A percentile compares a stretch with the other conserved stretches of the same genome.
Conservation (phyloP, 1,284 basidiomycete genomes). For the Gomphus bonarii region DNA sequence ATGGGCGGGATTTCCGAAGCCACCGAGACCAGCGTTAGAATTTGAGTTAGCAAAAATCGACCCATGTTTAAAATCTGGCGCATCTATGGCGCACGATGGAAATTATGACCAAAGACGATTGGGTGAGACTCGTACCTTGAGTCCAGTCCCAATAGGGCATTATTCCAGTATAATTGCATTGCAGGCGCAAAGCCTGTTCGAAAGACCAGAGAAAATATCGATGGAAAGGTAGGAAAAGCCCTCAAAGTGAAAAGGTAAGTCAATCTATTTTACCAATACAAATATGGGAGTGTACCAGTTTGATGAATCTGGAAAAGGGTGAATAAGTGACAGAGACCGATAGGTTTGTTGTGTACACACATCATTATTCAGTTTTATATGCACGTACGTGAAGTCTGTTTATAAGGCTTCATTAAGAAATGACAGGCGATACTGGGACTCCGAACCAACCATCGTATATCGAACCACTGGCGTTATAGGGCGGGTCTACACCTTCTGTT, state of each 20-base stretch:
- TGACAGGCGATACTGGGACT: neutral
- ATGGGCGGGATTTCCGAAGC: neutral
- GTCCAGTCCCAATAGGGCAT: conserved; percentile 33
- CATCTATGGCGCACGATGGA: conserved; percentile 17
- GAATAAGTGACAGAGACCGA: neutral
- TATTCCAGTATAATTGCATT: conserved; percentile 25
- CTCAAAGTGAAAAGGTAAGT: conserved; percentile 8
- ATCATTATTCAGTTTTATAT: conserved; percentile 25
- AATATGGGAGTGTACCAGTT: conserved; percentile 13
- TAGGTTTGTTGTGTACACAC: conserved; percentile 10
- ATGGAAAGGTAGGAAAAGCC: conserved; percentile 30
- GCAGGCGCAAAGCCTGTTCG: conserved; percentile 23
- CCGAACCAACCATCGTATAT: conserved; percentile 23
- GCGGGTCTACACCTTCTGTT: neutral
- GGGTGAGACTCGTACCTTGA: conserved; percentile 17
- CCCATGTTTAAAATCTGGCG: conserved; percentile 22
- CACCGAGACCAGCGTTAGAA: conserved; percentile 1
- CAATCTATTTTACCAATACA: neutral
- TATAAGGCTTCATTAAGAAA: neutral
- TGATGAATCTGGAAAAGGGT: conserved; percentile 23
- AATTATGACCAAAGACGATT: neutral
- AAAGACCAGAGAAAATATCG: conserved; percentile 26
- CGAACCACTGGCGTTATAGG: conserved; percentile 23
- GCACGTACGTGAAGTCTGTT: conserved; percentile 28
- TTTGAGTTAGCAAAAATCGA: conserved; percentile 22